Conservation (phyloP, 1,284 basidiomycete species). For the Apiotrichum veenhuisii region DNA sequence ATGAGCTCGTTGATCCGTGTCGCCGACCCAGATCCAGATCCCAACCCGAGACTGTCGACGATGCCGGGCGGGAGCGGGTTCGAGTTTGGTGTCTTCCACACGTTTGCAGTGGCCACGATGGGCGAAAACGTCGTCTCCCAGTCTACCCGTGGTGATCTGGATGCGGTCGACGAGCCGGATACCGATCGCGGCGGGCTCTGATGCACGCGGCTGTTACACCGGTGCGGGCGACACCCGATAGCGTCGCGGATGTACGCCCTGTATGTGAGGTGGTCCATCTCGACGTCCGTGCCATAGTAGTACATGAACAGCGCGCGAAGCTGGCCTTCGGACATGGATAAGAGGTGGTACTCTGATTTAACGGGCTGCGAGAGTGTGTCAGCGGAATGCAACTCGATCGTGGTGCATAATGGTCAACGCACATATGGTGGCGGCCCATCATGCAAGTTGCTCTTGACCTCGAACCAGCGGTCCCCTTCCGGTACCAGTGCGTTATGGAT, state of each 20-base stretch:
- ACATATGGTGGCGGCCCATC: background rate
- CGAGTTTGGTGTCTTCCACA: background rate
- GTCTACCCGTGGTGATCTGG: background rate
- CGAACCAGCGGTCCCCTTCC: background rate
- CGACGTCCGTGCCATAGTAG: constrained; percentile 2
- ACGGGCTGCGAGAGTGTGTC: background rate
- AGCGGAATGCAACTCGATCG: background rate
- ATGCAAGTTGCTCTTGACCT: background rate
- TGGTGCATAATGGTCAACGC: background rate
- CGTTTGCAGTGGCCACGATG: background rate
- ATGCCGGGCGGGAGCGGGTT: background rate
- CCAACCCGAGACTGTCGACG: background rate
- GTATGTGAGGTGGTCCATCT: constrained; percentile 1
- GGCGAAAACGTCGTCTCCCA: background rate
- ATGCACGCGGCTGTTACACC: background rate
- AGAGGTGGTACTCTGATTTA: constrained; percentile 1
- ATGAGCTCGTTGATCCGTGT: background rate
- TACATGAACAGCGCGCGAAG: background rate
- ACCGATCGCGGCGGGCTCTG: background rate
- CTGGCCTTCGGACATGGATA: background rate
- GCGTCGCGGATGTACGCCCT: constrained; percentile 2
- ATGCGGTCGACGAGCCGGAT: background rate
- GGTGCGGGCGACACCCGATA: background rate
- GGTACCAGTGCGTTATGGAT: constrained; percentile 2
- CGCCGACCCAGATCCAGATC: background rate